Conservation (phyloP, 176 grass and related monocot species). For the Melocanna baccifera region DNA sequence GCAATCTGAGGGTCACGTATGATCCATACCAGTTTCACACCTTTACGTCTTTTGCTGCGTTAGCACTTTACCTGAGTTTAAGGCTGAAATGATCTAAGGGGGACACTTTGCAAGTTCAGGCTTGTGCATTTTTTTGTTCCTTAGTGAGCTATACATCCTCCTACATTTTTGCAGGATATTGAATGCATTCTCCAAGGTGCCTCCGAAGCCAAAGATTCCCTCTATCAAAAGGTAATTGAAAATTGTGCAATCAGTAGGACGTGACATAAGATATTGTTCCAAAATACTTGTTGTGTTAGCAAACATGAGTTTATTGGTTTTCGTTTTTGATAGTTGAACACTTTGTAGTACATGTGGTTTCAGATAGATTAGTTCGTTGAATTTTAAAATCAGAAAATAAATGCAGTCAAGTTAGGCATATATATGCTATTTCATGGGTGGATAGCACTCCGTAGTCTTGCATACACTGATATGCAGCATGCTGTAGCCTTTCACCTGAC, state of each 20-base stretch:
- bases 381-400: background rate
- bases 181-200: conserved; percentile 57
- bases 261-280: background rate
- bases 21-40: background rate
- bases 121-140: background rate
- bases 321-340: background rate
- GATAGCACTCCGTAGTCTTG: background rate
- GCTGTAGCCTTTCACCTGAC: background rate
- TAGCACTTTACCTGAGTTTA: background rate
- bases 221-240: conserved; percentile 48
- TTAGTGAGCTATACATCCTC: background rate
- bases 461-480: background rate
- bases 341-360: background rate
- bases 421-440: background rate
- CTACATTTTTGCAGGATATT: conserved; percentile 37
- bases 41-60: background rate
- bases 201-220: conserved; percentile 43
- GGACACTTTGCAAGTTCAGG: background rate
- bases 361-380: background rate
- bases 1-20: background rate
- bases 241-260: background rate
- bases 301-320: background rate
- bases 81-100: background rate
- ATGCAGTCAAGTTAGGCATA: background rate
- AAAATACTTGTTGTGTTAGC: background rate